Evolutionary conservation across 768 basidiomycete genomes (phyloP), one percentile per base, ranked within the genome.

Genomic region (Boletus huronensis): DNA sequence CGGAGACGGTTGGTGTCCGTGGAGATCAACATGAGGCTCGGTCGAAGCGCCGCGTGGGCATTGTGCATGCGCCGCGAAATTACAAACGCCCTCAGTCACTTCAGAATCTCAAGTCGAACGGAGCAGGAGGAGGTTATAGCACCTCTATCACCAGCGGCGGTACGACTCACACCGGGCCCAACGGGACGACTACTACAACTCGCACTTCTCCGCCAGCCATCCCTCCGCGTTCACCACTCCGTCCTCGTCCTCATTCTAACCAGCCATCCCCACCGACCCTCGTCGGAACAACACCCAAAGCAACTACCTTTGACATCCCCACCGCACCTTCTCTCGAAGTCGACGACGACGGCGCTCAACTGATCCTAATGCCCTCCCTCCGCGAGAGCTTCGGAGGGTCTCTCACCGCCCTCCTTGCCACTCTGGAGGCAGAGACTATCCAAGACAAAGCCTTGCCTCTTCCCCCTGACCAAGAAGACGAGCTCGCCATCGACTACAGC

Each of bases 21-120:
- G 54, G 57, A 52, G 58, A 62, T 57, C 64, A 67, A 61, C 66
- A 62, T 48, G 62, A 56, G 65, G 59, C 77, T 76, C 77, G 73
- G 69, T 73, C 74, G 53, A 52, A 43, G 52, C 64, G 65, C 75
- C 78, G 76, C 78, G 74, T 79, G 78, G 70, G 71, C 53, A 64
- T 70, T 52, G 66, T 72, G 56, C 65, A 63, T 64, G 68, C 70
- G 50, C 71, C 71, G 55, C 61, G 63, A 60, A 61, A 69, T 59
- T 73, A 66, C 71, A 69, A 68, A 69, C 67, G 66, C 54, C 67
- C 68, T 44, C 68, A 58, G 55, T 65, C 68, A 11, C 64, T 68
- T 23, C 59, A 63, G 54, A 53, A 67, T 63, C 60, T 68, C 67
- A 64, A 58, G 63, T 53, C 36, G 9, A 52, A 52, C 64, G 49